Evolutionary conservation across 2,329 filamentous ascomycete species (phyloP), one percentile per base, ranked within the genome.

Genomic region (Cladophialophora immunda): DNA sequence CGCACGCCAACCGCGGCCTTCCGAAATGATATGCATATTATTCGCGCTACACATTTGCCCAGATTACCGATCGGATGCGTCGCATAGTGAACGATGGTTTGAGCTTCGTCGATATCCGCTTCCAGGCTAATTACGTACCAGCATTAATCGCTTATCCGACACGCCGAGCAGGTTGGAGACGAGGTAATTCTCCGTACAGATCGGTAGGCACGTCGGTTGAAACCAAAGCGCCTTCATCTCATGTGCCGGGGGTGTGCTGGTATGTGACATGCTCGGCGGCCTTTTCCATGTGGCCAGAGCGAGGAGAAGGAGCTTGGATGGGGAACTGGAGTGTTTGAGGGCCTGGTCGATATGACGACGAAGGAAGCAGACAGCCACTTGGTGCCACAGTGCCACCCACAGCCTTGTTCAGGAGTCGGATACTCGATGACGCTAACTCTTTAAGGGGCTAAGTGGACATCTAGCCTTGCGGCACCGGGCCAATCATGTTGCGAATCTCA

Each of bases 21-120:
- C 34, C 53, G 53, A 59, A 38, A 52, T 56, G 45, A 47, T 30
- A 41, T 68, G 62, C 58, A 62, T 58, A 53, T 11, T 34, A 32
- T 56, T 19, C 19, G n/a, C 36, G 27, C 62, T n/a, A 22, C 34
- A 65, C 62, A 65, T 27, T 53, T 41, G 17, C 8, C 17, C 66
- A 63, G 58, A 60, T 61, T 55, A 27, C 54, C 62, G 66, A 68
- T 57, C 60, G 65, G 61, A 45, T 36, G 30, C 6, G n/a, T 3
- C 27, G 36, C 29, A 34, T 19, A 52, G 30, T 29, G 38, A 15
- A 4, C 25, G 36, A 32, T 34, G 38, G 13, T 25, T 30, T 52
- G 29, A n/a, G 58, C 29, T 38, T 29, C 9, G 45, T 22, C 13
- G 3, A 15, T 15, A 19, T 34, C 30, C 47, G 7, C 47, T 22